Base-by-base conservation (phyloP, 768 basidiomycete genomes). In the Tephrocybe sp. region DNA sequence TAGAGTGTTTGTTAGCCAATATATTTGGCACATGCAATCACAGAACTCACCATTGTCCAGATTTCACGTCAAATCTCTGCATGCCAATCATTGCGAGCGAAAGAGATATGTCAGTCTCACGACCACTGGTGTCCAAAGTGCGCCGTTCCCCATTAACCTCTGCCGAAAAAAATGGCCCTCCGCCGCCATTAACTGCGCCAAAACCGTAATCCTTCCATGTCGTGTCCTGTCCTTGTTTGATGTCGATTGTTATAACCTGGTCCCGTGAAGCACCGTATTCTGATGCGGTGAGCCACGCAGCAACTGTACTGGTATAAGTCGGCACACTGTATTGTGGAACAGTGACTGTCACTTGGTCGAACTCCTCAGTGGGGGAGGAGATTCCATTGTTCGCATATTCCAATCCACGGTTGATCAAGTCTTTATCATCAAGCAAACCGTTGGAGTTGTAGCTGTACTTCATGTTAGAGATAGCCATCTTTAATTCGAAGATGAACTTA, bases 121-220 rank as follows among this genome's bases (percentile, higher is more conserved):
- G 50, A 31, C 31, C 50, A 6, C 29, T 18, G 23, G 50, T 51
- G 10, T 45, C 15, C 34, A 51, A 39, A 2, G 13, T 46, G 25
- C 50, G 50, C 43, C 9, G 1, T 30, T 51, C 43, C 50, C 7
- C 8, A 45, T 38, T 10, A n/a, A 51, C 43, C 1, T 45, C 44
- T 18, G 50, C 50, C 15, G 5, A 24, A 25, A 51, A 45, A 33
- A 51, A 51, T 37, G 50, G 50, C n/a, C 45, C 34, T 19, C 50
- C 50, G 27, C 42, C 42, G 22, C 41, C 50, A 12, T 22, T 8
- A 27, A 45, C 36, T 45, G 45, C 25, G 6, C 46, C 37, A 36
- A 45, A 45, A 23, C 50, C 50, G 34, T 51, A 45, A 46, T 51
- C 50, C 33, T 46, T 36, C 50, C 50, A 51, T 13, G 16, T 45